Conservation (phyloP, 768 basidiomycete species). For the Kwoniella sp. region DNA sequence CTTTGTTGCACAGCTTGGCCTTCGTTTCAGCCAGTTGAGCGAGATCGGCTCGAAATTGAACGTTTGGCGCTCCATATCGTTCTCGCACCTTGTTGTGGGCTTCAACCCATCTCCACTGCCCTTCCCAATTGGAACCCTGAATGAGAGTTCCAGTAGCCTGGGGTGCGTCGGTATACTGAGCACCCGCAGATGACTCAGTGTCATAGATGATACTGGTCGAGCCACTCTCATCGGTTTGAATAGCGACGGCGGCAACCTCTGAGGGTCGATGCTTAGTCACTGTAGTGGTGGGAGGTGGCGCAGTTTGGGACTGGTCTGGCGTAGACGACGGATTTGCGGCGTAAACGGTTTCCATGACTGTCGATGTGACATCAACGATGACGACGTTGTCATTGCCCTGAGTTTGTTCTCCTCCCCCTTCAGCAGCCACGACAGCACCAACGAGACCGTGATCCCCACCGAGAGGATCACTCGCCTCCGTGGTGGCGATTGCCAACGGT, state of each 20-base stretch:
- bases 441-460: background rate
- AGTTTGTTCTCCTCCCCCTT: background rate
- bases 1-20: conserved; percentile 19
- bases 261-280: background rate
- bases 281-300: conserved; percentile 4
- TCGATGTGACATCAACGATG: conserved; percentile 14
- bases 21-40: conserved; percentile 12
- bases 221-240: conserved; percentile 9
- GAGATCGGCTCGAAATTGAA: conserved; percentile 12
- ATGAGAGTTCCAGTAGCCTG: background rate
- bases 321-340: background rate
- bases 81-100: conserved; percentile 14
- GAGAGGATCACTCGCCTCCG: background rate
- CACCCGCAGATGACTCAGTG: background rate
- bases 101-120: conserved; percentile 13
- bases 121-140: background rate
- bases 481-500: background rate
- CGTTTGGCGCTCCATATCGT: conserved; percentile 10
- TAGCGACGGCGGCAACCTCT: conserved; percentile 8
- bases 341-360: conserved; percentile 7
- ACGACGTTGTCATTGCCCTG: background rate
- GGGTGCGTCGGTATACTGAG: background rate
- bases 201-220: conserved; percentile 4
- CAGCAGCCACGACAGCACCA: conserved; percentile 8
- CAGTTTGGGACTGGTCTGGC: background rate